These are phyloP conservation scores for Hypholoma fasciculare DNA, from an alignment of 768 basidiomycete species.

Conservation along the genomic window DNA sequence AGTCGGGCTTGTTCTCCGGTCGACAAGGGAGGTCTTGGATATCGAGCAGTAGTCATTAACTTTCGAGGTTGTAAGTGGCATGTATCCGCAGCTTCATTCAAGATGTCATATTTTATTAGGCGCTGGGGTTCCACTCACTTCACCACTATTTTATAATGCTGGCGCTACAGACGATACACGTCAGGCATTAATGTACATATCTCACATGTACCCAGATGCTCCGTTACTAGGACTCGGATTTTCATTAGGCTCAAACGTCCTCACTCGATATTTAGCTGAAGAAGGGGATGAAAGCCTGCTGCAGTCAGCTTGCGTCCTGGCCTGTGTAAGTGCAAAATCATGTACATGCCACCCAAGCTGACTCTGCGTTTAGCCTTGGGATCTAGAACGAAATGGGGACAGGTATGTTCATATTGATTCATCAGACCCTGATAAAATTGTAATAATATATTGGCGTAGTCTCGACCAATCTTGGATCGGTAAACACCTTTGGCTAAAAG, in stretches of 20 bases:
- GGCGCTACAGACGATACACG: constrained; percentile 89
- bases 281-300: constrained; percentile 68
- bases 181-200: constrained; percentile 74
- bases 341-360: background rate
- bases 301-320: constrained; percentile 65
- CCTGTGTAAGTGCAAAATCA: constrained; percentile 54
- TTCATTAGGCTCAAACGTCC: constrained; percentile 89
- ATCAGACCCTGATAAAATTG: background rate
- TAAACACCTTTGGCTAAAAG: constrained; percentile 67
- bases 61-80: constrained; percentile 79
- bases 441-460: constrained; percentile 31
- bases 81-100: background rate
- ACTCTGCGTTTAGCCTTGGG: constrained; percentile 25
- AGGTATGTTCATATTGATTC: constrained; percentile 24
- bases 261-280: constrained; percentile 87
- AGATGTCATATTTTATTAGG: constrained; percentile 40
- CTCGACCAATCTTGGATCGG: constrained; percentile 54
- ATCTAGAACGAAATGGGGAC: constrained; percentile 46
- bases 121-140: constrained; percentile 81
- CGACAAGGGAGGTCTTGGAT: constrained; percentile 80
- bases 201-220: constrained; percentile 70
- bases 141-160: constrained; percentile 80
- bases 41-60: constrained; percentile 87
- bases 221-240: constrained; percentile 87
- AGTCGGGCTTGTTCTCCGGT: constrained; percentile 67